Evolutionary conservation across 139 green algal genomes (phyloP).

Genomic region (Micromonas pusilla): DNA sequence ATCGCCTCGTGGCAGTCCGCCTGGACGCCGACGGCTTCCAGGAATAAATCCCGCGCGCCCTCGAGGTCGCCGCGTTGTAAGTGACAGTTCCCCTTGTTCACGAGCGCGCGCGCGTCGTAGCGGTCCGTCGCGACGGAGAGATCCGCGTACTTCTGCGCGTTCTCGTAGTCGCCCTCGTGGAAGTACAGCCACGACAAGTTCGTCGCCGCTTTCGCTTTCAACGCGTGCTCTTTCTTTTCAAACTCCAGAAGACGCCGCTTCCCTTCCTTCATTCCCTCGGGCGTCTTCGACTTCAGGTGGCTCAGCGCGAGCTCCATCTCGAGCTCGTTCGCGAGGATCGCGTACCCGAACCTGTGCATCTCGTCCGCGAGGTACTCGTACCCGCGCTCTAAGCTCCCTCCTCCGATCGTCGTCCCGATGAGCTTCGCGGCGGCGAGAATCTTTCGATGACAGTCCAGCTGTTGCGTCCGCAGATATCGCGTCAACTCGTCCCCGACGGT

Average conservation of each 20-base stretch:
- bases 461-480: conserved; percentile 45
- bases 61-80: conserved; percentile 26
- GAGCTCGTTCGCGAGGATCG: conserved; percentile 52
- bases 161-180: conserved; percentile 56
- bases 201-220: conserved; percentile 64
- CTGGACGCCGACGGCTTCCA: conserved; percentile 64
- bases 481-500: conserved; percentile 39
- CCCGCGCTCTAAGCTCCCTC: conserved; percentile 44
- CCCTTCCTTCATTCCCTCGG: conserved; percentile 57
- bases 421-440: conserved; percentile 53
- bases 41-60: conserved; percentile 40
- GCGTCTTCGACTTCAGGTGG: conserved; percentile 40
- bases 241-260: conserved; percentile 72
- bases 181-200: conserved; percentile 73
- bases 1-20: conserved; percentile 65
- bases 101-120: conserved; percentile 66
- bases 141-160: conserved; percentile 62
- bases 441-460: conserved; percentile 21
- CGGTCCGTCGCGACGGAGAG: conserved; percentile 61
- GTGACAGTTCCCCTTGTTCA: conserved; percentile 56
- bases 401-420: conserved; percentile 54
- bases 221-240: conserved; percentile 59
- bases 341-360: conserved; percentile 41
- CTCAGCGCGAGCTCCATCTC: conserved; percentile 62
- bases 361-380: conserved; percentile 59